These are phyloP conservation scores for Kurtzmaniella cleridarum DNA, from an alignment of 805 yeast species.

Conservation along the genomic window DNA sequence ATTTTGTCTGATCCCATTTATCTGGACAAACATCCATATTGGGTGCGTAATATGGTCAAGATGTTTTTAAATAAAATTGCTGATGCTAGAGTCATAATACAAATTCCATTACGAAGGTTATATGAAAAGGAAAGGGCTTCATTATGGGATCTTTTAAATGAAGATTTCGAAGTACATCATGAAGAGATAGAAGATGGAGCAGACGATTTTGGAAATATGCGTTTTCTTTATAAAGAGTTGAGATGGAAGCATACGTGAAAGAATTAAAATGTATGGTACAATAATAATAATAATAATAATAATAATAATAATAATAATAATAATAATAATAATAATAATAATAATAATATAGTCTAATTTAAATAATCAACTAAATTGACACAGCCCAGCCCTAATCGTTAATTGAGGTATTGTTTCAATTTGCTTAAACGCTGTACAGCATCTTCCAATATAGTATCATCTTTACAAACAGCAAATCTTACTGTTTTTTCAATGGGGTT, in stretches of 20 bases:
- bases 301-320: too few species aligned
- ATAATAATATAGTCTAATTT: too few species aligned
- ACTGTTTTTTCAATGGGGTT: constrained; percentile 76
- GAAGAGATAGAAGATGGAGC: constrained; percentile 54
- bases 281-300: not conserved
- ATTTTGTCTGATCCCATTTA: constrained; percentile 87
- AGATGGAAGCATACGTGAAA: not conserved
- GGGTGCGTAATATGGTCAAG: constrained; percentile 59
- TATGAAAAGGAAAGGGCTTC: constrained; percentile 60
- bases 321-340: too few species aligned
- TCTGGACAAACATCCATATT: constrained; percentile 71
- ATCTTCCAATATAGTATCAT: constrained; percentile 69
- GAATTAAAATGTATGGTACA: not conserved
- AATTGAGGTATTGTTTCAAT: constrained; percentile 53
- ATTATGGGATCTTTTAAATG: constrained; percentile 52
- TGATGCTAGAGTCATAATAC: constrained; percentile 52
- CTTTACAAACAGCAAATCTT: constrained; percentile 96
- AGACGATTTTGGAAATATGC: constrained; percentile 81
- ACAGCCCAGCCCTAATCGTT: not conserved
- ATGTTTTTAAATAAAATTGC: constrained; percentile 32
- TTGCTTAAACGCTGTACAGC: constrained; percentile 74
- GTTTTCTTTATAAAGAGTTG: constrained; percentile 46
- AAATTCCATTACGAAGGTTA: constrained; percentile 67
- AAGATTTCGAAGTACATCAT: constrained; percentile 28
- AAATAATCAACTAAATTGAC: not conserved